These are phyloP conservation scores for Penicillium cosmopolitanum DNA, from an alignment of 495 filamentous ascomycete species.

Conservation along the genomic window DNA sequence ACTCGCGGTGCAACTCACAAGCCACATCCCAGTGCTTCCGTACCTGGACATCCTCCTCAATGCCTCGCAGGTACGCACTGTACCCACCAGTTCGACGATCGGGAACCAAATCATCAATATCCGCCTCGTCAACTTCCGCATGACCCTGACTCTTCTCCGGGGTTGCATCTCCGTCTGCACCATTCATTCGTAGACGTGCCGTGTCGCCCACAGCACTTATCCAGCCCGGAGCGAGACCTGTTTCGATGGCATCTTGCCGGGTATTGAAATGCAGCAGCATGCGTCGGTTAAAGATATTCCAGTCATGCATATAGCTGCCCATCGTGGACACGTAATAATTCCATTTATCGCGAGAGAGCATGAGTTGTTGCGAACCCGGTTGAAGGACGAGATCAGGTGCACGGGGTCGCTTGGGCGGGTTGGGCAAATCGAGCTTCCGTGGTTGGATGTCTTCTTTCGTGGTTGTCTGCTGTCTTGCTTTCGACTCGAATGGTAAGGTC, in stretches of 20 bases:
- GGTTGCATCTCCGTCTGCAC: conserved; percentile 20
- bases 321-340: conserved; percentile 64
- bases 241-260: conserved; percentile 59
- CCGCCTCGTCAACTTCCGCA: conserved; percentile 19
- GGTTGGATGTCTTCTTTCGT: conserved; percentile 34
- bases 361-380: conserved; percentile 30
- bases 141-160: conserved; percentile 16
- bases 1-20: conserved; percentile 64
- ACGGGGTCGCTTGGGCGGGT: conserved; percentile 61
- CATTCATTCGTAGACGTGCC: conserved; percentile 31
- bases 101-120: conserved; percentile 34
- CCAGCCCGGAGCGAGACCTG: conserved; percentile 57
- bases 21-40: conserved; percentile 66
- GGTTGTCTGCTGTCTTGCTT: conserved; percentile 42
- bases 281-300: conserved; percentile 64
- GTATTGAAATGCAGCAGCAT: conserved; percentile 70
- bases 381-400: conserved; percentile 27
- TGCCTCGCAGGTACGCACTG: conserved; percentile 58
- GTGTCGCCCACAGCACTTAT: conserved; percentile 58
- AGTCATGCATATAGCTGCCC: conserved; percentile 68
- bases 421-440: conserved; percentile 58
- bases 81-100: conserved; percentile 48
- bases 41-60: conserved; percentile 67
- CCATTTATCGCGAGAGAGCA: conserved; percentile 53
- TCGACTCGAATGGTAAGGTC: conserved; percentile 74